Evolutionary conservation across 208 protist species (phyloP).

Genomic region (Trichomonas gallinae): DNA sequence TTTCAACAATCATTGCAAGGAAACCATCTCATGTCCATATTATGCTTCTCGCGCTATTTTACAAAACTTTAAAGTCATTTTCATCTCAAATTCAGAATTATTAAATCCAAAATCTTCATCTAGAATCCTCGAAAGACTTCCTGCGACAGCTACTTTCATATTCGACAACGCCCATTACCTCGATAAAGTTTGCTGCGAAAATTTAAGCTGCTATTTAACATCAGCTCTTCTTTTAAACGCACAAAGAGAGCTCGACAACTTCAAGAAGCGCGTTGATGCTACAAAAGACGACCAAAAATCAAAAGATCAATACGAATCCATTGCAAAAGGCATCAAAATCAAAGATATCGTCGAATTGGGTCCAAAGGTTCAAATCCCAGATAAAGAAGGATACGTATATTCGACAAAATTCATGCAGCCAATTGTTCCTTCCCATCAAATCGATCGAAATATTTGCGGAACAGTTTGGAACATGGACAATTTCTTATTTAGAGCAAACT

Average conservation of each 20-base stretch:
- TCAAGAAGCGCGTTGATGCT: neutral
- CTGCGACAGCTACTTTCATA: neutral
- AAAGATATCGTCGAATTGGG: neutral
- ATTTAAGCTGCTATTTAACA: neutral
- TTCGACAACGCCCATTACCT: neutral
- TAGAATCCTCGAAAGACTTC: neutral
- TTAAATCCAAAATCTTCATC: neutral
- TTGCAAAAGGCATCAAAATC: neutral
- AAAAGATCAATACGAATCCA: neutral
- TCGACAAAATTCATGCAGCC: neutral
- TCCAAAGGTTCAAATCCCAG: neutral
- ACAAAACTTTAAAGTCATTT: neutral
- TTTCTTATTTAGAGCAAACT: neutral
- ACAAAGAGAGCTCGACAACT: neutral
- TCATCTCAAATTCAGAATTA: neutral
- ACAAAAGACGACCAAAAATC: neutral
- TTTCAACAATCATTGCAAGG: neutral
- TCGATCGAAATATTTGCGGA: neutral
- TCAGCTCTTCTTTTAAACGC: neutral
- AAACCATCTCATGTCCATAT: neutral
- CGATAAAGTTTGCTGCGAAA: neutral
- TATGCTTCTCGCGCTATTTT: neutral
- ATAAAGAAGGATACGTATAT: neutral
- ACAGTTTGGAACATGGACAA: neutral
- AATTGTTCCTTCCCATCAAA: neutral